These are phyloP conservation scores for Eucalyptus marginata DNA, from an alignment of 345 rosid genomes.

Conservation along the genomic window DNA sequence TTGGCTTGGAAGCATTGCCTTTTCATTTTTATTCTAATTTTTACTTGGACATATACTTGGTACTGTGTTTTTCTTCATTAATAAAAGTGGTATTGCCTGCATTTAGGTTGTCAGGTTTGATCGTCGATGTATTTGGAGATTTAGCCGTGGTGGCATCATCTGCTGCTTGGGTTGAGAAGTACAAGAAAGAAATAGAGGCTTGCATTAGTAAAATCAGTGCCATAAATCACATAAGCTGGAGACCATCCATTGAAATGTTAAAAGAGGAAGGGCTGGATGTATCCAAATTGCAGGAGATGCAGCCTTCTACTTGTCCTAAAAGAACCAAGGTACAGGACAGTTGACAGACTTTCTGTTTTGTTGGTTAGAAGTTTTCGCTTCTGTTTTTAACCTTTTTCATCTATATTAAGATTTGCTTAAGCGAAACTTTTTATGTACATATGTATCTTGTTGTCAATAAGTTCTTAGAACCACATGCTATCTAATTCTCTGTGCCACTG, in stretches of 20 bases:
- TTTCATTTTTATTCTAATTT: background rate
- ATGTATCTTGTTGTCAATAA: background rate
- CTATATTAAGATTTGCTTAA: background rate
- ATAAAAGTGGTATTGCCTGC: background rate
- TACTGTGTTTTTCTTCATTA: background rate
- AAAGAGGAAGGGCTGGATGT: slow-evolving; percentile 81
- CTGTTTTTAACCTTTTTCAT: background rate
- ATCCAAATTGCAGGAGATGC: slow-evolving; percentile 24
- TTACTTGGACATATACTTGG: background rate
- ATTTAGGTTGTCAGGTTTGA: slow-evolving; percentile 71
- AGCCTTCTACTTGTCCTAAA: slow-evolving; percentile 32
- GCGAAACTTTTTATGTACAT: background rate
- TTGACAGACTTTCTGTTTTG: background rate
- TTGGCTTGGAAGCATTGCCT: background rate
- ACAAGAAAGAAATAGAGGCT: slow-evolving; percentile 48
- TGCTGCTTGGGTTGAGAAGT: slow-evolving; percentile 95
- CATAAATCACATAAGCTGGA: slow-evolving; percentile 70
- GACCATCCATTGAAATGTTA: slow-evolving; percentile 77
- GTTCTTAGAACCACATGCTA: background rate
- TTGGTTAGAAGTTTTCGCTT: background rate
- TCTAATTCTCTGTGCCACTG: background rate
- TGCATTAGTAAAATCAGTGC: slow-evolving; percentile 41
- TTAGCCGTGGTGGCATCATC: slow-evolving; percentile 90
- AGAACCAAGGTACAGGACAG: slow-evolving; percentile 47
- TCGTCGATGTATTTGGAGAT: slow-evolving; percentile 85